A percentile compares a stretch with the other conserved stretches of the same genome.
phyloP scores from a whole-genome alignment of 768 basidiomycete genomes.

The Serendipita indica region DNA sequence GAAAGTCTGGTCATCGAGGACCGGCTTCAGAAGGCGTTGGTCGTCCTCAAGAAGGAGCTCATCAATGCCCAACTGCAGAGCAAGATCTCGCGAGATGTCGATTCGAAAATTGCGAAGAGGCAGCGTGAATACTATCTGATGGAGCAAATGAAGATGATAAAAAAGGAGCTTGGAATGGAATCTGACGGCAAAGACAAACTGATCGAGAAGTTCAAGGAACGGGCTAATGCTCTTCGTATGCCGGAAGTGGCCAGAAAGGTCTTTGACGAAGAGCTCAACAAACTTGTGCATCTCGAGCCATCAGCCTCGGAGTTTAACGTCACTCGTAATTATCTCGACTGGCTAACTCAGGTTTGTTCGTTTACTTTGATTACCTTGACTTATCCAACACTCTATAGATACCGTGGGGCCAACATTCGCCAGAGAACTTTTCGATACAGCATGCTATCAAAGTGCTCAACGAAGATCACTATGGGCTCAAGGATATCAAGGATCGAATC shows the following conservation, averaged over 20 bases:
- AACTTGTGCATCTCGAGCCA: conserved; percentile 78
- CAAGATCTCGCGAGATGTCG: conserved; percentile 85
- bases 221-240: conserved; percentile 72
- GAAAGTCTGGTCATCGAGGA: conserved; percentile 79
- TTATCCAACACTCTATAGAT: conserved; percentile 37
- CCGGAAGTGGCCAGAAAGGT: conserved; percentile 81
- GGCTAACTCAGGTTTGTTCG: conserved; percentile 56
- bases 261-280: conserved; percentile 89
- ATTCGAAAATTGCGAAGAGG: conserved; percentile 85
- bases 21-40: conserved; percentile 72
- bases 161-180: conserved; percentile 93
- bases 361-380: not conserved
- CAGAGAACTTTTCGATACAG: conserved; percentile 79
- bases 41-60: conserved; percentile 93
- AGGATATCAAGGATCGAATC: conserved; percentile 85
- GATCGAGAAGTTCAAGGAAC: conserved; percentile 81
- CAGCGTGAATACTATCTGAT: conserved; percentile 92
- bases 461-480: conserved; percentile 86
- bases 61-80: conserved; percentile 92
- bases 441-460: conserved; percentile 77
- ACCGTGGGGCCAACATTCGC: conserved; percentile 91
- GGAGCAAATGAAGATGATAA: conserved; percentile 93
- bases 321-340: conserved; percentile 87
- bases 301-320: conserved; percentile 88
- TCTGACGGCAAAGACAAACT: conserved; percentile 89